phyloP scores from a whole-genome alignment of 192 early-diverging fungal species.

The Podila minutissima region DNA sequence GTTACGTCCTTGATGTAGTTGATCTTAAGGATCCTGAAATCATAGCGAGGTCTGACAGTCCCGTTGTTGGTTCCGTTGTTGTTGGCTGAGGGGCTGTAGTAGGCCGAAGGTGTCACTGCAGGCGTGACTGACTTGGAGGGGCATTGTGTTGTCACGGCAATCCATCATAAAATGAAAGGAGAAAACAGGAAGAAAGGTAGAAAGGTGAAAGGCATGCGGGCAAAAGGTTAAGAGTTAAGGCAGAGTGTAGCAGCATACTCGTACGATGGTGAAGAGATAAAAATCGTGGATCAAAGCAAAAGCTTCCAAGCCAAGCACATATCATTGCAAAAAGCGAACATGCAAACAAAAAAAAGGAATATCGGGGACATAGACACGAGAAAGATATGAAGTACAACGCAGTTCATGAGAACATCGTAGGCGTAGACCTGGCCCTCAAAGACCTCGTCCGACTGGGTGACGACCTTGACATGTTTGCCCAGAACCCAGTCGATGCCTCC shows the following conservation, averaged over 20 bases:
- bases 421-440: conserved; percentile 67
- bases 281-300: no score
- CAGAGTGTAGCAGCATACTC: background rate
- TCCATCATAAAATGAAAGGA: background rate
- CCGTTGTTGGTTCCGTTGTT: conserved; percentile 1
- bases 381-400: conserved; percentile 73
- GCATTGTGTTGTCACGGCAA: conserved; percentile 47
- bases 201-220: conserved; percentile 1
- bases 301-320: background rate
- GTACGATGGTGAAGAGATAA: no score
- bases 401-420: conserved; percentile 67
- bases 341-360: background rate
- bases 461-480: conserved; percentile 58
- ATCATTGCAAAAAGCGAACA: conserved; percentile 2
- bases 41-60: conserved; percentile 19
- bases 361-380: conserved; percentile 32
- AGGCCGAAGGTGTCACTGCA: conserved; percentile 15
- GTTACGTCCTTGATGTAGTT: conserved; percentile 66
- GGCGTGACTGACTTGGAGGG: conserved; percentile 22
- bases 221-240: conserved; percentile 37
- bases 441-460: conserved; percentile 59
- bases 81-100: conserved; percentile 32
- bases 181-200: background rate
- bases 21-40: conserved; percentile 69
- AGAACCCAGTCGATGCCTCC: conserved; percentile 59